Evolutionary conservation across 2,329 filamentous ascomycete species (phyloP).

Genomic region (Trichoderma guizhouense): DNA sequence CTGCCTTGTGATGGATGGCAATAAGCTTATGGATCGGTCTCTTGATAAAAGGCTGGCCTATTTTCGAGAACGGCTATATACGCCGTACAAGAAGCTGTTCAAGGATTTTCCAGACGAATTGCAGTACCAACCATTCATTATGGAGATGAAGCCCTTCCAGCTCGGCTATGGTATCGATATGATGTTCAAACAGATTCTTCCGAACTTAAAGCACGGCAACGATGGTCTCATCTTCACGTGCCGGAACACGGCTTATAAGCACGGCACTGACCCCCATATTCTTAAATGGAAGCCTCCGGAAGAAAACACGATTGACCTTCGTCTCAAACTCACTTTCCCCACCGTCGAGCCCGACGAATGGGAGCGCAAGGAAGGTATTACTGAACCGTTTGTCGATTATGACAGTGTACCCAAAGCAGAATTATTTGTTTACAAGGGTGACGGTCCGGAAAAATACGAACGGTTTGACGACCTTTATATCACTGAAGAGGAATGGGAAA

Average conservation of each 20-base stretch:
- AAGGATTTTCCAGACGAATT: constrained; percentile 66
- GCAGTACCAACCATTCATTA: constrained; percentile 68
- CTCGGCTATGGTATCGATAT: constrained; percentile 83
- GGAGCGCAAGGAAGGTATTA: constrained; percentile 64
- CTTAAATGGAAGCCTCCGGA: constrained; percentile 96
- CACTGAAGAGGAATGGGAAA: constrained; percentile 77
- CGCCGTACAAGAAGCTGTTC: constrained; percentile 64
- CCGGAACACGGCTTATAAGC: constrained; percentile 77
- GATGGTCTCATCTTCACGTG: constrained; percentile 99
- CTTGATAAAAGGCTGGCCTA: constrained; percentile 88
- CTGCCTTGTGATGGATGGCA: constrained; percentile 76
- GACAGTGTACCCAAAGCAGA: constrained; percentile 72
- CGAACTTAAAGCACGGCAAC: constrained; percentile 83
- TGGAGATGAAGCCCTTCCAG: constrained; percentile 88
- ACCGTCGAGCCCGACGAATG: constrained; percentile 62
- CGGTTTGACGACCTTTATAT: constrained; percentile 66
- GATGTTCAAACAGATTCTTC: constrained; percentile 88
- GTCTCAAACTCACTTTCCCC: constrained; percentile 74
- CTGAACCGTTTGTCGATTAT: constrained; percentile 69
- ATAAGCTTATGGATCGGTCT: constrained; percentile 71
- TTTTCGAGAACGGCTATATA: constrained; percentile 73
- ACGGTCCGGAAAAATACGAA: constrained; percentile 55
- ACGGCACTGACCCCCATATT: constrained; percentile 89
- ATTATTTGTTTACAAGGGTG: constrained; percentile 66
- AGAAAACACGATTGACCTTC: constrained; percentile 94